A percentile compares a stretch with the other conserved stretches of the same genome.
These are phyloP conservation scores for Bruguiera sexangula DNA, from an alignment of 345 rosid genomes.

Conservation along the genomic window DNA sequence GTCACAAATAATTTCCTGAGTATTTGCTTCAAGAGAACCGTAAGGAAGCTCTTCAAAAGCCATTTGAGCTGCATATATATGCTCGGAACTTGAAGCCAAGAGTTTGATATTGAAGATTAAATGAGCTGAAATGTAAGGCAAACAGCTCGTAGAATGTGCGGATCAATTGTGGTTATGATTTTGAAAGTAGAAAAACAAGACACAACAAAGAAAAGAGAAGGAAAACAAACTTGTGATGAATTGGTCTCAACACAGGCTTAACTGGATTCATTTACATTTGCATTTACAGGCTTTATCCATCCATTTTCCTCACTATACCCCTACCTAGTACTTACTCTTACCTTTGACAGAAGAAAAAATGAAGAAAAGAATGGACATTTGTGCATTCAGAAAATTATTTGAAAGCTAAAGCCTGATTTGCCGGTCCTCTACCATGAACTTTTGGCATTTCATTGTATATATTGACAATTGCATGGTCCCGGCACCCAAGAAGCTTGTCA, in stretches of 20 bases:
- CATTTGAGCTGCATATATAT: no score
- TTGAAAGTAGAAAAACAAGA: background rate
- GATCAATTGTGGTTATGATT: background rate
- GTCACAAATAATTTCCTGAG: no score
- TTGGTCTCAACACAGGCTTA: background rate
- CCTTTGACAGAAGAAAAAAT: background rate
- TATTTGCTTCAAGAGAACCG: no score
- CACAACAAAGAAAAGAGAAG: background rate
- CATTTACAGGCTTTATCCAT: background rate
- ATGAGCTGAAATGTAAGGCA: background rate
- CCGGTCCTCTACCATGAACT: background rate
- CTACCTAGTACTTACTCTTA: background rate
- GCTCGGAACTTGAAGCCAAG: background rate
- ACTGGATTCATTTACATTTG: background rate
- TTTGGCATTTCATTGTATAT: conserved; percentile 3
- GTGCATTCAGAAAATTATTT: background rate
- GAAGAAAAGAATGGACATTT: background rate
- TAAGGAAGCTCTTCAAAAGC: no score
- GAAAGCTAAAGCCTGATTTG: background rate
- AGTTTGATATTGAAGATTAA: background rate
- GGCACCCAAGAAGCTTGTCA: conserved; percentile 16
- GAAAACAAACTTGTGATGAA: background rate
- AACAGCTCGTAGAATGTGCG: background rate
- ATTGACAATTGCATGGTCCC: conserved; percentile 28
- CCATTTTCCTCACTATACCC: background rate